Conservation (phyloP, 768 basidiomycete species). For the Vararia minispora region DNA sequence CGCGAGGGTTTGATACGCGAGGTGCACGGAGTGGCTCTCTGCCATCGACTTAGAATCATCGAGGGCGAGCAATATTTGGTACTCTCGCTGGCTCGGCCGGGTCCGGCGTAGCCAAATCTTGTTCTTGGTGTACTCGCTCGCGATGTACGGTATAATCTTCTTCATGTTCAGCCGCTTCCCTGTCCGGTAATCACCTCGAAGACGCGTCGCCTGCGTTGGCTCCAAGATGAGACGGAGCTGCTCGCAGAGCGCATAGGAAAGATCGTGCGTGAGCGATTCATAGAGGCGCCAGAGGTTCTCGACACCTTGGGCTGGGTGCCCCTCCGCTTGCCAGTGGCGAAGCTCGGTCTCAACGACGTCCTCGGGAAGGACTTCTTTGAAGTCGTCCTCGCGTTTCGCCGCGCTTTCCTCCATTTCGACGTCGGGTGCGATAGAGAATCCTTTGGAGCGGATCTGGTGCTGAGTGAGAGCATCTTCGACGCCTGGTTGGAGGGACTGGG, state of each 20-base stretch:
- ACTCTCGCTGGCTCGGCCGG: constrained; percentile 86
- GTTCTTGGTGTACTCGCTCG: constrained; percentile 98
- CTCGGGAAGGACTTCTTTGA: constrained; percentile 15
- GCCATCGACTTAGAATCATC: constrained; percentile 98
- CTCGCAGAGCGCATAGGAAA: constrained; percentile 89
- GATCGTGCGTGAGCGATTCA: constrained; percentile 79
- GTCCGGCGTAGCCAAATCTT: constrained; percentile 97
- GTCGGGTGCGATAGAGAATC: too few relatives aligned
- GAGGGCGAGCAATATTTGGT: constrained; percentile 88
- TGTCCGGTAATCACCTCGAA: constrained; percentile 94
- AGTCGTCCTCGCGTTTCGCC: constrained; percentile 18
- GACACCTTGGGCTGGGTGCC: constrained; percentile 42
- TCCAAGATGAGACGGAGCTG: constrained; percentile 94
- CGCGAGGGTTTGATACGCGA: constrained; percentile 89
- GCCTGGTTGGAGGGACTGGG: constrained; percentile 19
- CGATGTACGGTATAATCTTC: constrained; percentile 95
- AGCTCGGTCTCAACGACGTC: constrained; percentile 39
- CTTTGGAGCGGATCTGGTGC: constrained; percentile 14
- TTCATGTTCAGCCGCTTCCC: constrained; percentile 99
- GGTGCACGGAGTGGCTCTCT: constrained; percentile 81
- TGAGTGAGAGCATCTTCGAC: constrained; percentile 39
- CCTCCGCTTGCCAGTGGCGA: constrained; percentile 48
- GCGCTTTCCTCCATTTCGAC: constrained; percentile 1
- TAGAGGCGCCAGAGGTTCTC: constrained; percentile 88
- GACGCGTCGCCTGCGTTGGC: constrained; percentile 85